A percentile compares a stretch with the other conserved stretches of the same genome.
These are phyloP conservation scores for Austroboletus niveus DNA, from an alignment of 1,284 basidiomycete species.

Conservation along the genomic window DNA sequence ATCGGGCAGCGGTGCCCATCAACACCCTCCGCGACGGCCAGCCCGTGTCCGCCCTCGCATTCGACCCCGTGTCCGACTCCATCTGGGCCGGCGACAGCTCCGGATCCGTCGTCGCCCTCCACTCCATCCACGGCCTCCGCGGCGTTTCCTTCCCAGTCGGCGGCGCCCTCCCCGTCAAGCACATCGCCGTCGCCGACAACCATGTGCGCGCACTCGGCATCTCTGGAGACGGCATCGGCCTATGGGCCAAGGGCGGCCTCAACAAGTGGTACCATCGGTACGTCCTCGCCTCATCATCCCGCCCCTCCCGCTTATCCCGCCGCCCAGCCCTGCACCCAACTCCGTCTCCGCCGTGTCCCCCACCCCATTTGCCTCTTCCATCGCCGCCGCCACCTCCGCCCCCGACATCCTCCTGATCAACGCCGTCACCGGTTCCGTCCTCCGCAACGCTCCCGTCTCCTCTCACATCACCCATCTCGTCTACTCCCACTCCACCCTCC, in stretches of 20 bases:
- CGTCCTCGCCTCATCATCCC: slow-evolving; percentile 15
- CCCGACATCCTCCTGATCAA: slow-evolving; percentile 75
- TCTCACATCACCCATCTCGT: slow-evolving; percentile 66
- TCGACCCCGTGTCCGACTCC: slow-evolving; percentile 89
- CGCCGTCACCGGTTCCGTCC: slow-evolving; percentile 65
- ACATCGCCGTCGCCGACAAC: slow-evolving; percentile 72
- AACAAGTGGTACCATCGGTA: slow-evolving; percentile 79
- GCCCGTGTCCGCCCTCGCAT: slow-evolving; percentile 71
- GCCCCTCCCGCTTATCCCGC: slow-evolving; percentile 1
- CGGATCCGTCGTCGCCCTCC: slow-evolving; percentile 75
- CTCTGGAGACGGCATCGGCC: slow-evolving; percentile 61
- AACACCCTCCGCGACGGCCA: slow-evolving; percentile 38
- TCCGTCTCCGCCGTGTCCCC: slow-evolving; percentile 62
- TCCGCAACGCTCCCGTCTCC: slow-evolving; percentile 56
- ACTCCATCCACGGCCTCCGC: slow-evolving; percentile 62
- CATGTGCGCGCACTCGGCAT: slow-evolving; percentile 65
- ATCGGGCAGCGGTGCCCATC: slow-evolving; percentile 39
- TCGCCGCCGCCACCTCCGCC: slow-evolving; percentile 63
- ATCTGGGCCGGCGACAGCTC: slow-evolving; percentile 83
- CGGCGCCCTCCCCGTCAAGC: slow-evolving; percentile 62
- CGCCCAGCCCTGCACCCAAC: slow-evolving; percentile 17
- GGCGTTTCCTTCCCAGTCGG: slow-evolving; percentile 81
- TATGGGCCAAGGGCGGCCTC: slow-evolving; percentile 78
- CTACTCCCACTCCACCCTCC: slow-evolving; percentile 60
- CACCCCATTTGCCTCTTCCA: slow-evolving; percentile 47